Base-by-base conservation (phyloP, 1,284 basidiomycete genomes). In the Leccinum subatratum region DNA sequence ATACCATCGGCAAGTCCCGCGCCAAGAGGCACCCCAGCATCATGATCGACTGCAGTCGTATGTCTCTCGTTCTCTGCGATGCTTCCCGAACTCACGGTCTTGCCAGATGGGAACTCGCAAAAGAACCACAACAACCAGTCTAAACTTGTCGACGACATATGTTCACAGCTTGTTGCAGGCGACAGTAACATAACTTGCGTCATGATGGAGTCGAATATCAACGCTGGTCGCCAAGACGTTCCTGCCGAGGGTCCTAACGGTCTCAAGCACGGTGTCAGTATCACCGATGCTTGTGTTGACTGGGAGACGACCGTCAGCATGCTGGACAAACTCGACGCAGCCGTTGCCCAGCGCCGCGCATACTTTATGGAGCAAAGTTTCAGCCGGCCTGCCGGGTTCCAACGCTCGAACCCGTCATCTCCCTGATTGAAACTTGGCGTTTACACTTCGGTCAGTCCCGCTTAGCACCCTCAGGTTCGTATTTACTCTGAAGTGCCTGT, bases 151-250 rank as follows among this genome's bases (percentile, higher is more conserved):
- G 86, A 86, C 63, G 80, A 85, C 73, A 86, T 98, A 71, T 92
- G 91, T 76, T 79, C 79, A 20, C 96, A 98, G 80, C 85, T 98
- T 66, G 82, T 77, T 11, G 84, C 85, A 8, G 95, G 95, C 60
- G 88, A 95, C 71, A 84, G 79, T 67, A 83, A 86, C 65, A 93
- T 98, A 78, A 95, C 93, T 2, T 96, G 96, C 68, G 93, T 98
- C 70, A 98, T 98, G 96, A 88, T 99, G 77, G 96, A 99, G 82
- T 92, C 89, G 51, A 93, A 98, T 78, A 88, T 98, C 78, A 90
- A 92, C 74, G 91, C 86, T 58, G 95, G 95, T 20, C 83, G 90
- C 69, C 95, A 97, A 80, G 92, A 93, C 72, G 89, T 93, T 20
- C 91, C 92, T 1, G 70, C 82, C 4, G 85, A 83, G 42, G 87